Evolutionary conservation across 306 rosid species (phyloP).

Genomic region (Rosa lucieae): DNA sequence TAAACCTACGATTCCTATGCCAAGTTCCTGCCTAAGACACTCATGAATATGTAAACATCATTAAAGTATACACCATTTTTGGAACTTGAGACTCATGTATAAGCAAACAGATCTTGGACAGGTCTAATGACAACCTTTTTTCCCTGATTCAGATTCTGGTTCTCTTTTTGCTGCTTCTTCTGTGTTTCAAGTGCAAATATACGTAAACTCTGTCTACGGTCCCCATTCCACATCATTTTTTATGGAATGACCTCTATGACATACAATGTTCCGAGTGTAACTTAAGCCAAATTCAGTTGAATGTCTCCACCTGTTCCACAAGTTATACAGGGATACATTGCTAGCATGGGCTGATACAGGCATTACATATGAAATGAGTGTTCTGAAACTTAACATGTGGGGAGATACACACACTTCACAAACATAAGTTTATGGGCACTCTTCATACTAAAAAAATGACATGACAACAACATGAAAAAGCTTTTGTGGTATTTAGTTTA

Average conservation of each 20-base stretch:
- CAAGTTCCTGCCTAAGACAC: neutral
- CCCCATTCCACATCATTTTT: neutral
- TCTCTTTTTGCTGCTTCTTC: conserved; percentile 5
- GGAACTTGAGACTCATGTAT: neutral
- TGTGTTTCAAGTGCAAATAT: conserved; percentile 4
- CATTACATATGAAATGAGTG: neutral
- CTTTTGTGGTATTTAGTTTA: neutral
- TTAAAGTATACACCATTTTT: neutral
- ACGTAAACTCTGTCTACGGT: conserved; percentile 18
- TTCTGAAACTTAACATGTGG: neutral
- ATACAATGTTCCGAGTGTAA: neutral
- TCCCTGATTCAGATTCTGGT: conserved; percentile 16
- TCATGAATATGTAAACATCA: neutral
- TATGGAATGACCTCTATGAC: neutral
- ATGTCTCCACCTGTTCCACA: conserved; percentile 2
- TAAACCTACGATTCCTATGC: neutral
- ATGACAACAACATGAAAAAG: neutral
- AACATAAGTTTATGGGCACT: neutral
- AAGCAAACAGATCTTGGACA: conserved; percentile 4
- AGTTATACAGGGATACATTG: neutral
- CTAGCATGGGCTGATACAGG: neutral
- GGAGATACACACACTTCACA: neutral
- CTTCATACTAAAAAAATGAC: neutral
- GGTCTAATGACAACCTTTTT: conserved; percentile 19
- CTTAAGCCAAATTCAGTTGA: neutral